A percentile compares a stretch with the other conserved stretches of the same genome.
phyloP scores from a whole-genome alignment of 148 eudicot genomes.

The Pouteria glomerata region DNA sequence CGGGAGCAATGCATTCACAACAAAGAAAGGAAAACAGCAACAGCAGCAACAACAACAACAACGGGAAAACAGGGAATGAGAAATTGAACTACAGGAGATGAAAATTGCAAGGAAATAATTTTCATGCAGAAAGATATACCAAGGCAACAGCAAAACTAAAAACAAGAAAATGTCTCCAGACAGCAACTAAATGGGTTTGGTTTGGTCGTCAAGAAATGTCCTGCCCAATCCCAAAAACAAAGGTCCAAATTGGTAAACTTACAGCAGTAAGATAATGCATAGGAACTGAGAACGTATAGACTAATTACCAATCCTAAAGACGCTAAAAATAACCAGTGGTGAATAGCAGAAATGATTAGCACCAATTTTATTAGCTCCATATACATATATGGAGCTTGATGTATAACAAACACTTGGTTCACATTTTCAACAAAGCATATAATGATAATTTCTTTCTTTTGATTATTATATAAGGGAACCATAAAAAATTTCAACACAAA shows the following conservation, averaged over 20 bases:
- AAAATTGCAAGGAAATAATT: background rate
- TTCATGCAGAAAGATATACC: conserved; percentile 7
- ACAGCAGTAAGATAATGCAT: conserved; percentile 13
- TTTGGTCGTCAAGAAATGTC: background rate
- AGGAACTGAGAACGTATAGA: conserved; percentile 4
- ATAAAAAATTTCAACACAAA: too few species aligned
- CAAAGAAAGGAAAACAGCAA: conserved; percentile 23
- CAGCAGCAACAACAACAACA: conserved; percentile 25
- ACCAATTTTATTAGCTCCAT: background rate
- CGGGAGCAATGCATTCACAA: conserved; percentile 34
- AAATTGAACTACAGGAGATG: conserved; percentile 20
- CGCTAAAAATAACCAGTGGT: background rate
- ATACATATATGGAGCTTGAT: too few species aligned
- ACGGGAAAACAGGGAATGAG: conserved; percentile 33
- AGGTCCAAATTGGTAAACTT: conserved; percentile 2
- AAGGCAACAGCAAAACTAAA: conserved; percentile 9
- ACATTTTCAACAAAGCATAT: too few species aligned
- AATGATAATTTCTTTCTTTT: too few species aligned
- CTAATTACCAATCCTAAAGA: conserved; percentile 9
- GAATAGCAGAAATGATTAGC: background rate
- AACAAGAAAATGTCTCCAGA: conserved; percentile 12
- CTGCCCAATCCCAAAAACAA: conserved; percentile 2
- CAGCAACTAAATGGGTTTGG: conserved; percentile 1
- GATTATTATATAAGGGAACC: too few species aligned
- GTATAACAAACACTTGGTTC: too few species aligned